These are phyloP conservation scores for Clavariopsis aquatica DNA, from an alignment of 495 filamentous ascomycete species.

Conservation along the genomic window DNA sequence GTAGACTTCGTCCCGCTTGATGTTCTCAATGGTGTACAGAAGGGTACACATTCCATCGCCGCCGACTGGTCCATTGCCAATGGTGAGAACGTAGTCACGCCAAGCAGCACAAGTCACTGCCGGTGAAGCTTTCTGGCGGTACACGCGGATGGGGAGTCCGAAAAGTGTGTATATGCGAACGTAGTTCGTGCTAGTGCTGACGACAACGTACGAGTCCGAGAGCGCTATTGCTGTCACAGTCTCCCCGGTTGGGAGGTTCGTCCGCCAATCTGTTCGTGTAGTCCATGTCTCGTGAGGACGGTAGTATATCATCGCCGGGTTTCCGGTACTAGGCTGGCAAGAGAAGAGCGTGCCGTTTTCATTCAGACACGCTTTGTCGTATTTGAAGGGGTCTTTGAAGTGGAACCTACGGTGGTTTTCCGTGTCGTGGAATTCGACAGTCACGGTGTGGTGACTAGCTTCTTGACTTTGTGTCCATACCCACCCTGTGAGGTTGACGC, in stretches of 20 bases:
- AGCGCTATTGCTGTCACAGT: slow-evolving; percentile 83
- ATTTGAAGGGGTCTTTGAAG: slow-evolving; percentile 92
- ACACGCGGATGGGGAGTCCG: slow-evolving; percentile 83
- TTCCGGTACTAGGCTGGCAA: slow-evolving; percentile 59
- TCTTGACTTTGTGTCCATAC: slow-evolving; percentile 98
- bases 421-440: slow-evolving; percentile 95
- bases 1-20: slow-evolving; percentile 87
- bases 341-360: slow-evolving; percentile 87
- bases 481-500: slow-evolving; percentile 86
- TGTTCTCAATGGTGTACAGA: slow-evolving; percentile 86
- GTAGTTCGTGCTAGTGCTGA: slow-evolving; percentile 79
- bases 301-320: slow-evolving; percentile 86
- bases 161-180: slow-evolving; percentile 91
- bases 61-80: slow-evolving; percentile 86
- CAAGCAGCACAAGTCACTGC: slow-evolving; percentile 90
- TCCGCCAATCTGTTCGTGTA: slow-evolving; percentile 85
- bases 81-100: slow-evolving; percentile 89
- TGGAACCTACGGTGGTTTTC: slow-evolving; percentile 91
- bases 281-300: slow-evolving; percentile 98
- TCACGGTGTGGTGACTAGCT: slow-evolving; percentile 82
- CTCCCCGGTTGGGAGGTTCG: slow-evolving; percentile 77
- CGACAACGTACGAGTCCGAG: slow-evolving; percentile 85
- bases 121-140: slow-evolving; percentile 84
- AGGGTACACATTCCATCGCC: slow-evolving; percentile 73
- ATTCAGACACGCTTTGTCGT: slow-evolving; percentile 92